Percentiles rank a stretch among this genome's conserved stretches.
phyloP scores from a whole-genome alignment of 257 asterid genomes.

The Fraxinus anomala region DNA sequence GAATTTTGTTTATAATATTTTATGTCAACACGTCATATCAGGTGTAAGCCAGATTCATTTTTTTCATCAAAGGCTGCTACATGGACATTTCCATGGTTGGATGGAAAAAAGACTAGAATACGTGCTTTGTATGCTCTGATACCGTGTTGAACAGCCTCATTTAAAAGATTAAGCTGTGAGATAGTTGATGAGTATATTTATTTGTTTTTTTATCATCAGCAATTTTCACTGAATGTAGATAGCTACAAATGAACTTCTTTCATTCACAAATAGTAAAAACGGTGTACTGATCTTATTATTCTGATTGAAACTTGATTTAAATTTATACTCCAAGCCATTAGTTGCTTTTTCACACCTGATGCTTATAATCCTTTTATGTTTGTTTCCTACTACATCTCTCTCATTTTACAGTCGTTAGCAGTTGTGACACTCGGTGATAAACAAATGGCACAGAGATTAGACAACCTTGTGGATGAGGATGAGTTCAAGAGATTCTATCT shows the following conservation, averaged over 20 bases:
- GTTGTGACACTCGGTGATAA: conserved; percentile 96
- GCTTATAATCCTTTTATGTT: conserved; percentile 23
- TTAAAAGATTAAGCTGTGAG: background rate
- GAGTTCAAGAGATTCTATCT: conserved; percentile 97
- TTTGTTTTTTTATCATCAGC: background rate
- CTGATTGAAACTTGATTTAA: conserved; percentile 12
- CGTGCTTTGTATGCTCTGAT: background rate
- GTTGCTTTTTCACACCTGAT: conserved; percentile 20
- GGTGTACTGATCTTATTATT: conserved; percentile 1
- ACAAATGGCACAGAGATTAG: conserved; percentile 92
- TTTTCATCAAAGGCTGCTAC: background rate
- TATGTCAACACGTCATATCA: background rate
- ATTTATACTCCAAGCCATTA: conserved; percentile 8
- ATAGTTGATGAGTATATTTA: background rate
- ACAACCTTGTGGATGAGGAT: conserved; percentile 91
- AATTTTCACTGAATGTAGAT: background rate
- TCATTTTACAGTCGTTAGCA: conserved; percentile 66
- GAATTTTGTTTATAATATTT: background rate
- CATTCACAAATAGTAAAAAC: background rate
- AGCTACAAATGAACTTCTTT: background rate
- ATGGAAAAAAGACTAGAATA: background rate
- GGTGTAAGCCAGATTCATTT: background rate
- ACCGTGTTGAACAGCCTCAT: background rate
- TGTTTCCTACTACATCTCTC: conserved; percentile 15
- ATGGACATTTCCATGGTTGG: background rate